phyloP scores from a whole-genome alignment of 2,329 filamentous ascomycete genomes.

The Paraphoma sp. region DNA sequence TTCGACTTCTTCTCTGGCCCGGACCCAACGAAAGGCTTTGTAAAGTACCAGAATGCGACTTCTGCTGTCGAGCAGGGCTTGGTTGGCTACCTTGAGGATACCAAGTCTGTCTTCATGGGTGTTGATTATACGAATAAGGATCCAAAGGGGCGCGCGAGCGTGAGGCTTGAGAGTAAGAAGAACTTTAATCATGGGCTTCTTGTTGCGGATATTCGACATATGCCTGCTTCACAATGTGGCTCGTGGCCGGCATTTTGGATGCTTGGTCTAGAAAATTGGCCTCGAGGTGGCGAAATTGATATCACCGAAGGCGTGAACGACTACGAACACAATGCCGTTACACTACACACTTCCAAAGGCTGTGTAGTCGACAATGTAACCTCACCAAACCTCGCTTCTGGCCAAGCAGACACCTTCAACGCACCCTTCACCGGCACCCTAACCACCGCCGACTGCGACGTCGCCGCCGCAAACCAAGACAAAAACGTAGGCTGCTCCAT shows the following conservation, averaged over 20 bases:
- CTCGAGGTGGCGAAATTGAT: constrained; percentile 43
- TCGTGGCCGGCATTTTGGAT: constrained; percentile 46
- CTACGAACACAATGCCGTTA: constrained; percentile 32
- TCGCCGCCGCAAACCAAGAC: constrained; percentile 29
- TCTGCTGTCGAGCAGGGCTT: constrained; percentile 18
- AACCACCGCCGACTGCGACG: constrained; percentile 56
- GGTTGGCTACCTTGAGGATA: constrained; percentile 27
- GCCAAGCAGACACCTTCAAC: neutral
- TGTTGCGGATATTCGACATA: constrained; percentile 43
- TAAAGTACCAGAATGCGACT: constrained; percentile 31
- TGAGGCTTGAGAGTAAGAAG: constrained; percentile 41
- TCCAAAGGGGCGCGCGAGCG: constrained; percentile 32
- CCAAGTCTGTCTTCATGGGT: constrained; percentile 45
- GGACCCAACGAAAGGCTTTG: constrained; percentile 41
- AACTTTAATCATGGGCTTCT: constrained; percentile 40
- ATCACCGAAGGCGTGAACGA: constrained; percentile 47
- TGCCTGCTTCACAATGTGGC: constrained; percentile 41
- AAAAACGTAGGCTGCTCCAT: constrained; percentile 45
- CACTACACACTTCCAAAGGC: constrained; percentile 39
- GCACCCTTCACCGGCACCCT: constrained; percentile 52
- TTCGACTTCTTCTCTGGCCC: constrained; percentile 39
- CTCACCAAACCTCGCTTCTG: neutral
- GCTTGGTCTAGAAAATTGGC: constrained; percentile 35
- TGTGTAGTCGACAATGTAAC: constrained; percentile 31
- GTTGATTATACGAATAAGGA: constrained; percentile 49